Percentiles rank a stretch among this genome's conserved stretches.
Evolutionary conservation across 2,329 filamentous ascomycete genomes (phyloP).

Genomic region (Knoxdaviesia capensis): DNA sequence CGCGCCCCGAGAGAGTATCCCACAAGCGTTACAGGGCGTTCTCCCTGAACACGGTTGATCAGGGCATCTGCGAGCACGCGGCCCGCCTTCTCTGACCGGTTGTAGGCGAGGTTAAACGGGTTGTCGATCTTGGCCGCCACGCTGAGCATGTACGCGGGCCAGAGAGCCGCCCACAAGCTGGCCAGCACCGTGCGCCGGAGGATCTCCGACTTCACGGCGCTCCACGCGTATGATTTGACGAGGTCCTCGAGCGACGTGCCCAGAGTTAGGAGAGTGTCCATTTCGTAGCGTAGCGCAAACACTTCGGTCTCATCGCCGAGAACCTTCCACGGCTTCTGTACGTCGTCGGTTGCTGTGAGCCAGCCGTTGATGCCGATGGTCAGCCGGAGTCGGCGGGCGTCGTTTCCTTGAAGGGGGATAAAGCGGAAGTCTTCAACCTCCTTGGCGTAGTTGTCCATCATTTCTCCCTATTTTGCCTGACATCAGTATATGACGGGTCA

Average conservation of each 20-base stretch:
- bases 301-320: slow-evolving; percentile 54
- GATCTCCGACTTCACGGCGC: slow-evolving; percentile 51
- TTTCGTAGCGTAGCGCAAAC: slow-evolving; percentile 71
- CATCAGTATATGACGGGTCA: background rate
- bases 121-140: slow-evolving; percentile 56
- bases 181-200: slow-evolving; percentile 52
- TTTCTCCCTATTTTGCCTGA: slow-evolving; percentile 33
- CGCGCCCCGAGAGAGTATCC: slow-evolving; percentile 69
- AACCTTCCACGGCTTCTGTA: slow-evolving; percentile 61
- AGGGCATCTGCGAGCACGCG: slow-evolving; percentile 63
- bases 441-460: slow-evolving; percentile 73
- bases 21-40: slow-evolving; percentile 59
- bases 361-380: slow-evolving; percentile 79
- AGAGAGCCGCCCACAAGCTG: slow-evolving; percentile 45
- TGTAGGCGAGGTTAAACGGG: slow-evolving; percentile 59
- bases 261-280: slow-evolving; percentile 54
- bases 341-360: slow-evolving; percentile 55
- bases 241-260: slow-evolving; percentile 54
- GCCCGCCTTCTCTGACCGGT: slow-evolving; percentile 62
- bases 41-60: slow-evolving; percentile 64
- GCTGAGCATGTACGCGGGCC: slow-evolving; percentile 47
- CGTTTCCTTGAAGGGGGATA: slow-evolving; percentile 38
- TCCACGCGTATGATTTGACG: slow-evolving; percentile 58
- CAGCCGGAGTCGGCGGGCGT: slow-evolving; percentile 39
- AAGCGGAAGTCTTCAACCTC: slow-evolving; percentile 73